A percentile compares a stretch with the other conserved stretches of the same genome.
These are phyloP conservation scores for Mycena kentingensis DNA, from an alignment of 768 basidiomycete genomes.

Conservation along the genomic window DNA sequence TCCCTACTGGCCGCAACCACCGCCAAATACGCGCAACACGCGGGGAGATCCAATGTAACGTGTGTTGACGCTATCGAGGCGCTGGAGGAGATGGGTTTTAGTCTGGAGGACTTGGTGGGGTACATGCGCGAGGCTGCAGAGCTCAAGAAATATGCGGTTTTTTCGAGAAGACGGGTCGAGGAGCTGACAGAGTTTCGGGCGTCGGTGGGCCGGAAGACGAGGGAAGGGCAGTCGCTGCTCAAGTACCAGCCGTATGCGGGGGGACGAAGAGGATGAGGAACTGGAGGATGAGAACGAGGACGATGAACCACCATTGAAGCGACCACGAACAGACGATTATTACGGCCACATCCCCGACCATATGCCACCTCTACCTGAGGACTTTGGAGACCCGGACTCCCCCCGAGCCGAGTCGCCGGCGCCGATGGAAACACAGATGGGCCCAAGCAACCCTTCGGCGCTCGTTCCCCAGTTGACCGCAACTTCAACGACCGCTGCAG, in stretches of 20 bases:
- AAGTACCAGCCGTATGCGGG: constrained; percentile 42
- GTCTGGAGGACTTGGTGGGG: constrained; percentile 66
- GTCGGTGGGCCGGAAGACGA: constrained; percentile 50
- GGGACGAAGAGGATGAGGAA: constrained; percentile 33
- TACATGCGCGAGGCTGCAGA: constrained; percentile 72
- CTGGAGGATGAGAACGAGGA: constrained; percentile 35
- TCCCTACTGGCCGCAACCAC: constrained; percentile 64
- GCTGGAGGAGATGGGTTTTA: constrained; percentile 75
- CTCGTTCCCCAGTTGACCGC: constrained; percentile 46
- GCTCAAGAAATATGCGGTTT: constrained; percentile 64
- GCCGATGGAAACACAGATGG: constrained; percentile 34
- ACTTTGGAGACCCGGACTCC: constrained; percentile 33
- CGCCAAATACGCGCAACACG: constrained; percentile 73
- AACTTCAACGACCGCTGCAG: constrained; percentile 54
- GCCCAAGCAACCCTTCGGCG: constrained; percentile 40
- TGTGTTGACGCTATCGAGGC: constrained; percentile 64
- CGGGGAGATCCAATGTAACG: constrained; percentile 63
- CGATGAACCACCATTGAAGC: constrained; percentile 53
- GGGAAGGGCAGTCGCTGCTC: constrained; percentile 58
- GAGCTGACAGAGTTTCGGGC: constrained; percentile 75
- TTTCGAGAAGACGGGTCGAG: constrained; percentile 65
- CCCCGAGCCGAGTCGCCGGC: constrained; percentile 37
- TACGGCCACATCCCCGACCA: constrained; percentile 63
- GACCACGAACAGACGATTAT: constrained; percentile 58
- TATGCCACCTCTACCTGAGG: constrained; percentile 65